phyloP scores from a whole-genome alignment of 2,329 filamentous ascomycete genomes.

The Cladorrhinum sp. region DNA sequence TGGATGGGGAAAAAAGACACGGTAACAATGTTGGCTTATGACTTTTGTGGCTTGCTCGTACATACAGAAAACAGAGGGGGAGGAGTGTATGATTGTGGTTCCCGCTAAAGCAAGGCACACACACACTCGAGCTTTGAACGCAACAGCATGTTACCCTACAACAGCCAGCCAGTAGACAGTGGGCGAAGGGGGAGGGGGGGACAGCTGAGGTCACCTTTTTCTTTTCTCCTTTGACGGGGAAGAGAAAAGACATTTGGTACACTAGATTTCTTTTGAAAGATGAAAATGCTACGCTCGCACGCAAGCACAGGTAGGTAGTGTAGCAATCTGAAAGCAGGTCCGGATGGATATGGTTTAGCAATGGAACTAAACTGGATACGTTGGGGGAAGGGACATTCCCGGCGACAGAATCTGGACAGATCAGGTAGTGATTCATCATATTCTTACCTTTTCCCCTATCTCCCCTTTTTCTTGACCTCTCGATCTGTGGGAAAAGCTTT shows the following conservation, averaged over 20 bases:
- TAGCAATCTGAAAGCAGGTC: background rate
- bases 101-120: background rate
- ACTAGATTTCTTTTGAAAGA: too few relatives aligned
- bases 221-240: background rate
- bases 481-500: background rate
- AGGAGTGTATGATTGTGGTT: background rate
- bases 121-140: background rate
- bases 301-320: background rate
- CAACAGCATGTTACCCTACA: background rate
- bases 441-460: background rate
- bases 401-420: background rate
- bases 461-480: background rate
- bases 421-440: background rate
- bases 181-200: too few relatives aligned
- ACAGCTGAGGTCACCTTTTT: background rate
- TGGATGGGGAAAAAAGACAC: too few relatives aligned
- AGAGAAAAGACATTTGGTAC: too few relatives aligned
- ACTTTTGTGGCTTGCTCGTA: background rate
- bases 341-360: background rate
- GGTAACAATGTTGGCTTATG: background rate
- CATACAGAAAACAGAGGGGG: background rate
- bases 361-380: background rate
- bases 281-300: background rate
- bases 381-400: background rate
- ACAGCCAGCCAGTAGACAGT: too few relatives aligned